phyloP scores from a whole-genome alignment of 2,329 filamentous ascomycete genomes.

The Diaporthe destruens region DNA sequence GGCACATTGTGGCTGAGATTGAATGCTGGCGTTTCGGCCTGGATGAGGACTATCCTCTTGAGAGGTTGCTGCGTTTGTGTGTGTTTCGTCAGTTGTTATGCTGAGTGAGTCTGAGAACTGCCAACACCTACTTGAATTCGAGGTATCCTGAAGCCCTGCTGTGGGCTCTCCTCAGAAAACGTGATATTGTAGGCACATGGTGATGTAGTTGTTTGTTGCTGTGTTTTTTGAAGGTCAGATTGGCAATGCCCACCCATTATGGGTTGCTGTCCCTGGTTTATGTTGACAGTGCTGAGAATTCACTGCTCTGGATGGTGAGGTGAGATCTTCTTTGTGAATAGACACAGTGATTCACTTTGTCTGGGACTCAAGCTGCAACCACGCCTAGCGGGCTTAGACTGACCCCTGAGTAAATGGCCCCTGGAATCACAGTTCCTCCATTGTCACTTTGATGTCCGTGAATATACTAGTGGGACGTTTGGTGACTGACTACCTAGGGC shows the following conservation, averaged over 20 bases:
- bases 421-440: not conserved
- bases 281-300: not conserved
- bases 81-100: not conserved
- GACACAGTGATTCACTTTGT: constrained; percentile 25
- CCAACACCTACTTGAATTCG: not conserved
- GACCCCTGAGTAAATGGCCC: not conserved
- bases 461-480: not conserved
- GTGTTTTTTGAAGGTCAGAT: not conserved
- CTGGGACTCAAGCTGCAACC: constrained; percentile 2
- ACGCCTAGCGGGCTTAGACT: not conserved
- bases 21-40: not conserved
- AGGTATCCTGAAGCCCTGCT: not conserved
- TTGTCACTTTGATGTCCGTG: not conserved
- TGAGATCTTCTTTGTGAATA: not conserved
- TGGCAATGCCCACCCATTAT: not conserved
- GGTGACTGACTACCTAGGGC: not conserved
- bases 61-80: not conserved
- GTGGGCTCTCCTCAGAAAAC: too few species aligned
- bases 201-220: not conserved
- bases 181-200: not conserved
- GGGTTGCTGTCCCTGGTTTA: not conserved
- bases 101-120: not conserved
- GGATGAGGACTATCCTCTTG: too few species aligned
- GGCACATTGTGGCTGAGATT: constrained; percentile 1
- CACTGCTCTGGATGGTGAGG: not conserved